Percentiles rank a stretch among this genome's conserved stretches.
These are phyloP conservation scores for Asclepias syriaca DNA, from an alignment of 257 asterid species.

Conservation along the genomic window DNA sequence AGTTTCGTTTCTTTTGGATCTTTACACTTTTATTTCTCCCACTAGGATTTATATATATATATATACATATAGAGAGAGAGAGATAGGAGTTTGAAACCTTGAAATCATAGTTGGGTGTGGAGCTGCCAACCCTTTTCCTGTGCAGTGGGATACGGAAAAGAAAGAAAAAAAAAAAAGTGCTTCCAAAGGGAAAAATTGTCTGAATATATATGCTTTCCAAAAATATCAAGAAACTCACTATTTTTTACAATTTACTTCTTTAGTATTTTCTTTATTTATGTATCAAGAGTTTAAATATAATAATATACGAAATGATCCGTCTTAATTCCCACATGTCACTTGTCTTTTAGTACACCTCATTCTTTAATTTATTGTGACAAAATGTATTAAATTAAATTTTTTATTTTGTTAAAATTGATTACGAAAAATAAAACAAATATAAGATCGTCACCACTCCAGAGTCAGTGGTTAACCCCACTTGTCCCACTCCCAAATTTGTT, in stretches of 20 bases:
- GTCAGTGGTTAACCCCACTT: not conserved
- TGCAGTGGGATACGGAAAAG: conserved; percentile 1
- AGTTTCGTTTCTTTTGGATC: no score
- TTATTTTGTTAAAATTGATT: no score
- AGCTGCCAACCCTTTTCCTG: not conserved
- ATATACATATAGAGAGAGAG: not conserved
- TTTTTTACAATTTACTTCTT: no score
- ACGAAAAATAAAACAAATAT: no score
- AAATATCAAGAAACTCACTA: no score
- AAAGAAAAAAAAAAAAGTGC: not conserved
- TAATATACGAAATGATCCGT: no score
- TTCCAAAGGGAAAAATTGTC: not conserved
- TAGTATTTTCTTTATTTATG: no score
- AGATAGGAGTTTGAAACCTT: not conserved
- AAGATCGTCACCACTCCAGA: no score
- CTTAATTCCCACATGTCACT: conserved; percentile 23
- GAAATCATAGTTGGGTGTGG: not conserved
- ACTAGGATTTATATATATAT: no score
- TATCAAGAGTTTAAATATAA: no score
- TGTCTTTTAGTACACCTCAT: conserved; percentile 4
- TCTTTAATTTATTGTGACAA: not conserved
- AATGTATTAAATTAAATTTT: no score
- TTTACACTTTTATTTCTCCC: no score
- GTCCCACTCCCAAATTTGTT: conserved; percentile 1
- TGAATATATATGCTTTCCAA: not conserved